Conservation (phyloP, 371 early-diverging fungal species). For the Zychaea mexicana region DNA sequence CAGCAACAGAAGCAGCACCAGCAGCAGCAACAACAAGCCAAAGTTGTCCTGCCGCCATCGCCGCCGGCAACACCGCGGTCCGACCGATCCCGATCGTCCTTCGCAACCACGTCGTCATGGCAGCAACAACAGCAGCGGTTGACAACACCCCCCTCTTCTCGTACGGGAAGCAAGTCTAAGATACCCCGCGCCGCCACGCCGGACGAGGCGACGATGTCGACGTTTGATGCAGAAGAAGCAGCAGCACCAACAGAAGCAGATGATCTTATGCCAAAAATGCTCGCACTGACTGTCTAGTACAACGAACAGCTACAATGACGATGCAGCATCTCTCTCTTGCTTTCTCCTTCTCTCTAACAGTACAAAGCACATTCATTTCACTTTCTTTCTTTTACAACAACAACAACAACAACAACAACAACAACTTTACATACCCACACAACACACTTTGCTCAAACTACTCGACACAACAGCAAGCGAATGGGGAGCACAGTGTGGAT, state of each 20-base stretch:
- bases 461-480: constrained; percentile 2
- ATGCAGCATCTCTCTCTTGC: neutral
- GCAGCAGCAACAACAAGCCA: neutral
- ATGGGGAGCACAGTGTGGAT: constrained; percentile 13
- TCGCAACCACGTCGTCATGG: constrained; percentile 6
- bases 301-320: too few relatives aligned
- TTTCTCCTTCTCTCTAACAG: neutral
- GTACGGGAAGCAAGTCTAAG: neutral
- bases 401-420: too few relatives aligned
- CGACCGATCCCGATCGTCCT: constrained; percentile 16
- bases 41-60: constrained; percentile 7
- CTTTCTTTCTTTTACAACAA: neutral
- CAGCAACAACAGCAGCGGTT: constrained; percentile 7
- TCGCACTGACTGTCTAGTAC: constrained; percentile 15
- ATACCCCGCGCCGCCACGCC: constrained; percentile 5
- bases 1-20: neutral
- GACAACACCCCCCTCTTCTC: constrained; percentile 13
- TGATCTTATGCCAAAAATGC: constrained; percentile 9
- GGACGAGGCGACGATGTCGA: constrained; percentile 6
- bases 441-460: neutral
- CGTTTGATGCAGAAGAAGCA: neutral
- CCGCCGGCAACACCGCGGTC: constrained; percentile 16
- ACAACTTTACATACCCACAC: too few relatives aligned
- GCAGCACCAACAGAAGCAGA: neutral
- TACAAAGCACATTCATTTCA: constrained; percentile 1